A percentile compares a stretch with the other conserved stretches of the same genome.
These are phyloP conservation scores for Hammondia hammondi DNA, from an alignment of 169 alveolate species.

Conservation along the genomic window DNA sequence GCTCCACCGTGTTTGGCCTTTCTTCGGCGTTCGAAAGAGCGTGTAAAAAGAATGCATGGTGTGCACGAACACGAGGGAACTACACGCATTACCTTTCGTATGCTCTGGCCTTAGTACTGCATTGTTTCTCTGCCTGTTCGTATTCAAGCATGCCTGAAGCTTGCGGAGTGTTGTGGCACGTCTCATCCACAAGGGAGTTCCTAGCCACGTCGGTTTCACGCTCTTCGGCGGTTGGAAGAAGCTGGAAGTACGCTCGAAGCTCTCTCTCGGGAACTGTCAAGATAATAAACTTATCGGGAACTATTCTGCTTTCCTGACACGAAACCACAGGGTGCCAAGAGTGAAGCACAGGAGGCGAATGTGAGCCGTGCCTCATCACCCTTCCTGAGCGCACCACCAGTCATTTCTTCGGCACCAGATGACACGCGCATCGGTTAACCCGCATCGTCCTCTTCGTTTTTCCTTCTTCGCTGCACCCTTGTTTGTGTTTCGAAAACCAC, in stretches of 20 bases:
- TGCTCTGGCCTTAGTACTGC: not conserved
- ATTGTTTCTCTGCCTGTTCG: not conserved
- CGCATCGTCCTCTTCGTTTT: too few relatives aligned
- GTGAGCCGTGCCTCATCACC: too few relatives aligned
- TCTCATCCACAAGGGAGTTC: not conserved
- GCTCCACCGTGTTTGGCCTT: too few relatives aligned
- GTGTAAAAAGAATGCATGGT: too few relatives aligned
- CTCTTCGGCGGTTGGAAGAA: not conserved
- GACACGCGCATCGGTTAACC: too few relatives aligned
- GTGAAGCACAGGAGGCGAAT: too few relatives aligned
- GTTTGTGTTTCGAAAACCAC: too few relatives aligned
- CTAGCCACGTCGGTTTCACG: not conserved
- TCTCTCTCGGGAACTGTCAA: conserved; percentile 76
- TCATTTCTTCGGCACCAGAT: too few relatives aligned
- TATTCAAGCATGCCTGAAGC: not conserved
- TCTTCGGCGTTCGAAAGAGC: too few relatives aligned
- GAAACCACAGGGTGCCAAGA: not conserved
- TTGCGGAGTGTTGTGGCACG: not conserved
- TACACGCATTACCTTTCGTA: not conserved
- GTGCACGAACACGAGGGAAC: too few relatives aligned
- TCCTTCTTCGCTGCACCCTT: too few relatives aligned
- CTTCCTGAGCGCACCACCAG: too few relatives aligned
- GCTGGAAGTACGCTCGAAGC: conserved; percentile 49
- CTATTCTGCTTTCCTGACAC: conserved; percentile 63
- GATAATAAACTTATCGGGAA: conserved; percentile 86